A percentile compares a stretch with the other conserved stretches of the same genome.
phyloP scores from a whole-genome alignment of 129 eudicot genomes.

The Erigeron canadensis region DNA sequence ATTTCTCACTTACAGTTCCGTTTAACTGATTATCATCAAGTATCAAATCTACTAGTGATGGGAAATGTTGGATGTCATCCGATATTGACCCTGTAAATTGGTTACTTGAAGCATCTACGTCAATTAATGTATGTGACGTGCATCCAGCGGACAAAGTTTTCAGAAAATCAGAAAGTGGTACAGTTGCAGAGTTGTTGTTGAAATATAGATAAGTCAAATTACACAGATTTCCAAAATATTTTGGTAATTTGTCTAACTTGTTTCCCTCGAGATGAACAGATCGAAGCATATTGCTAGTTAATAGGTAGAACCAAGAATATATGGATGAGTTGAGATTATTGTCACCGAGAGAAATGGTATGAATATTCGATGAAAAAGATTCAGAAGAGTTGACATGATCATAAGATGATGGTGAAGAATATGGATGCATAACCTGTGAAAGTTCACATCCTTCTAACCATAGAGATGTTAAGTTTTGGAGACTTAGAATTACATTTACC shows the following conservation, averaged over 20 bases:
- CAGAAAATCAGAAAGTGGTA: neutral
- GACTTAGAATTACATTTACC: conserved; percentile 1
- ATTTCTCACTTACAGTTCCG: conserved; percentile 7
- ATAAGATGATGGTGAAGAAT: conserved; percentile 8
- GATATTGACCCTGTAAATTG: conserved; percentile 4
- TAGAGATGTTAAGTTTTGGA: neutral
- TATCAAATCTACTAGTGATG: neutral
- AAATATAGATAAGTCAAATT: neutral
- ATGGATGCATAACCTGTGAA: conserved; percentile 3
- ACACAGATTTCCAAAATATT: conserved; percentile 4
- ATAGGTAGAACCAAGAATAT: conserved; percentile 3
- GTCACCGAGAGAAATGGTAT: neutral
- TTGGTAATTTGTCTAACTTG: conserved; percentile 9
- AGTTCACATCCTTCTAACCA: conserved; percentile 7
- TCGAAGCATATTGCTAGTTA: neutral
- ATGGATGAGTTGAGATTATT: conserved; percentile 12
- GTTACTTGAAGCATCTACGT: neutral
- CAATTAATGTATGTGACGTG: neutral
- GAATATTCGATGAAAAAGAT: neutral
- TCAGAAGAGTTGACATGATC: conserved; percentile 7
- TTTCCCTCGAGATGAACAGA: neutral
- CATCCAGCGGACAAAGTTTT: conserved; percentile 4
- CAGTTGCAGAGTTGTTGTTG: neutral
- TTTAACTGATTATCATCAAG: neutral
- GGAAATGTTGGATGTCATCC: neutral